phyloP scores from a whole-genome alignment of 345 rosid species.

The Citrus hindsii region DNA sequence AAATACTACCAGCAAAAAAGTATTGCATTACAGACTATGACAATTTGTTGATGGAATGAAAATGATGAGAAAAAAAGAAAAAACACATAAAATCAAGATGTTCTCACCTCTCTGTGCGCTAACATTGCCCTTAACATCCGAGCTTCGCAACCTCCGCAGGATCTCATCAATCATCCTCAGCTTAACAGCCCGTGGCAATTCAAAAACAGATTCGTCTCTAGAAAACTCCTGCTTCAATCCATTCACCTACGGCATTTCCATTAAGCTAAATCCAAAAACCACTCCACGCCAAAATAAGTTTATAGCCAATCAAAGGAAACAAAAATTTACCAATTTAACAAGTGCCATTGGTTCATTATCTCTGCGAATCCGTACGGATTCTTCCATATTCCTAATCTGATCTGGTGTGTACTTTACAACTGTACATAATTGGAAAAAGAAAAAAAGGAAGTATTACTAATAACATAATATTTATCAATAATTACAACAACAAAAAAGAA shows the following conservation, averaged over 20 bases:
- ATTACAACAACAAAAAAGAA: neutral
- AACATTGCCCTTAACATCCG: slow-evolving; percentile 39
- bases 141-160: slow-evolving; percentile 47
- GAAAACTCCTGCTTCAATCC: slow-evolving; percentile 44
- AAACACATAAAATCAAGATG: neutral
- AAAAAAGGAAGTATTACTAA: neutral
- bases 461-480: neutral
- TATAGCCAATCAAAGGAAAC: neutral
- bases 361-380: slow-evolving; percentile 80
- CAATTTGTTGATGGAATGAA: neutral
- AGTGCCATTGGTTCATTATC: slow-evolving; percentile 61
- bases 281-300: neutral
- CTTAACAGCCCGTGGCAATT: slow-evolving; percentile 52
- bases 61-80: neutral
- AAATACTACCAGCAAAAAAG: neutral
- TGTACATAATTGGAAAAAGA: slow-evolving; percentile 20
- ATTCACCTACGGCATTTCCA: slow-evolving; percentile 45
- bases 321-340: slow-evolving; percentile 49
- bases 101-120: slow-evolving; percentile 63
- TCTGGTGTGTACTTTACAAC: slow-evolving; percentile 71
- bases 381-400: slow-evolving; percentile 91
- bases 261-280: slow-evolving; percentile 6
- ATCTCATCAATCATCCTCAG: slow-evolving; percentile 68
- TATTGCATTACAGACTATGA: neutral
- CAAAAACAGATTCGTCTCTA: slow-evolving; percentile 30